phyloP scores from a whole-genome alignment of 225 moss, liverwort and hornwort genomes.

The Ulota crispa region DNA sequence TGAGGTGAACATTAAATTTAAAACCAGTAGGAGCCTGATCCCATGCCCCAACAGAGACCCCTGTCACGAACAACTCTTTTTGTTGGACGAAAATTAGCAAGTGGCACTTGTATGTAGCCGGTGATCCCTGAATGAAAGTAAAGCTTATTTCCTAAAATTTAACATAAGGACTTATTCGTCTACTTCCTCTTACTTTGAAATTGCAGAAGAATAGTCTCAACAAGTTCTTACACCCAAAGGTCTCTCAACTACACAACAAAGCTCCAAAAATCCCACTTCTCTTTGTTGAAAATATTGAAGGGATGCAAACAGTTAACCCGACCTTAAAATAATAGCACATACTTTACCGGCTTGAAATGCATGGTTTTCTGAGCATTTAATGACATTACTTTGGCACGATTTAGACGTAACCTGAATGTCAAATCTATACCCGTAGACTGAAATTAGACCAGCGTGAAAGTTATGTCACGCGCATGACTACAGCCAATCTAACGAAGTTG shows the following conservation, averaged over 20 bases:
- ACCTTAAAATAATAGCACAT: neutral
- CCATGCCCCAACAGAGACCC: neutral
- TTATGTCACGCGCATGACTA: no score
- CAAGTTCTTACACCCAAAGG: neutral
- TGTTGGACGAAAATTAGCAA: neutral
- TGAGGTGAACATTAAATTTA: no score
- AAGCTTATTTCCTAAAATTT: no score
- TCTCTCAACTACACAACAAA: no score
- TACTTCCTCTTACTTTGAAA: neutral
- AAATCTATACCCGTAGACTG: no score
- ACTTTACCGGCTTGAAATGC: neutral
- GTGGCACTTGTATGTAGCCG: neutral
- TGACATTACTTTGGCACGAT: no score
- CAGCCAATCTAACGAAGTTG: no score
- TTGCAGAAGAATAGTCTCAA: neutral
- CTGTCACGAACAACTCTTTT: no score
- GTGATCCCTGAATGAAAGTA: no score
- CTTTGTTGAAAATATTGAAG: no score
- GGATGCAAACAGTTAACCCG: neutral
- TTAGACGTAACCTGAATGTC: no score
- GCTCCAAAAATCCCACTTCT: neutral
- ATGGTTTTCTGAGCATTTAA: neutral
- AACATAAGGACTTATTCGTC: neutral
- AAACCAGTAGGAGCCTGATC: neutral
- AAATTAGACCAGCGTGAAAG: no score